These are phyloP conservation scores for Rhodotorula paludigena DNA, from an alignment of 768 basidiomycete species.

Conservation along the genomic window DNA sequence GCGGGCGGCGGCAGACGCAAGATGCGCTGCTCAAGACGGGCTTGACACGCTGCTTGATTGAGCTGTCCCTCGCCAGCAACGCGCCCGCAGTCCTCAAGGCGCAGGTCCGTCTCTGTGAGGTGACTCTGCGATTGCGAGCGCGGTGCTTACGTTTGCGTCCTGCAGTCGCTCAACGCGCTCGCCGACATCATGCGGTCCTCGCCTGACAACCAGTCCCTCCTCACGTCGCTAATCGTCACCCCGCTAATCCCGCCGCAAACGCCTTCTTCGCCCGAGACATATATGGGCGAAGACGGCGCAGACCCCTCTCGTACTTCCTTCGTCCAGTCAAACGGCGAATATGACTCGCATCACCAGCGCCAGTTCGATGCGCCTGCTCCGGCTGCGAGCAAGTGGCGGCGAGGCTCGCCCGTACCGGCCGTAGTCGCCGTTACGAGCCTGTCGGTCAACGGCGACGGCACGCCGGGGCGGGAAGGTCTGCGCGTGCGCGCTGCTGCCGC, in stretches of 20 bases:
- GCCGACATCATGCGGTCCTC: conserved; percentile 61
- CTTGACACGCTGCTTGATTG: conserved; percentile 68
- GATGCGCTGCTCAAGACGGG: conserved; percentile 42
- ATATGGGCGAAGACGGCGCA: not conserved
- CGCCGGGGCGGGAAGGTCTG: conserved; percentile 62
- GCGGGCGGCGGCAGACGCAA: conserved; percentile 47
- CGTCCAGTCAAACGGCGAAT: not conserved
- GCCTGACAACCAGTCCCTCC: conserved; percentile 64
- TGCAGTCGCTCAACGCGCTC: conserved; percentile 56
- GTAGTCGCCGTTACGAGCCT: conserved; percentile 77
- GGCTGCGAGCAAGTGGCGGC: conserved; percentile 31
- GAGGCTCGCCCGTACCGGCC: conserved; percentile 51
- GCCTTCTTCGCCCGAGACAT: conserved; percentile 17
- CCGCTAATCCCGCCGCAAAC: conserved; percentile 51
- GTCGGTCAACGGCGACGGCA: conserved; percentile 83
- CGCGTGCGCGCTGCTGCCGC: conserved; percentile 73
- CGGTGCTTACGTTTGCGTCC: not conserved
- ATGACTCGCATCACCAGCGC: not conserved
- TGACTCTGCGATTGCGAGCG: too few species aligned
- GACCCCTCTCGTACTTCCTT: conserved; percentile 51
- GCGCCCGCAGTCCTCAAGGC: conserved; percentile 81
- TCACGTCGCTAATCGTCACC: conserved; percentile 70
- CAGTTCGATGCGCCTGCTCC: not conserved
- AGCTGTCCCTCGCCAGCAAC: conserved; percentile 88
- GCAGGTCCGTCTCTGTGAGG: conserved; percentile 54